Conservation (phyloP, 1,139 yeast genomes). For the Nakaseomyces kungkrabaensis region DNA sequence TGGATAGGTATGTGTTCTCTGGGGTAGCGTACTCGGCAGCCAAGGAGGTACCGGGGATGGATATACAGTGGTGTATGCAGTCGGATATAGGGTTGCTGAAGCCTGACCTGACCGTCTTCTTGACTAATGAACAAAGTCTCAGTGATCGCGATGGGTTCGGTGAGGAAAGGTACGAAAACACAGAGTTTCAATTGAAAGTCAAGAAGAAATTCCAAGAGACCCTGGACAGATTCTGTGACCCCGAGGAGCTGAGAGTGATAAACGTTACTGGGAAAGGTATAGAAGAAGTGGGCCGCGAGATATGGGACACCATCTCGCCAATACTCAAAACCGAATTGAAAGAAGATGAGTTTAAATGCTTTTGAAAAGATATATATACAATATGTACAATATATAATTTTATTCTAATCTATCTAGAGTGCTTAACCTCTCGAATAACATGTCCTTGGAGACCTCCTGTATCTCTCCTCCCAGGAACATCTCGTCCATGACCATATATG, state of each 20-base stretch:
- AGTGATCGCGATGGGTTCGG: slow-evolving; percentile 73
- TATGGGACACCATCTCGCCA: slow-evolving; percentile 8
- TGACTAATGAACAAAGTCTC: slow-evolving; percentile 50
- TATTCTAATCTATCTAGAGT: slow-evolving; percentile 39
- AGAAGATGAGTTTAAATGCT: slow-evolving; percentile 5
- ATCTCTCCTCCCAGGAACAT: slow-evolving; percentile 71
- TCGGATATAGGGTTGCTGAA: slow-evolving; percentile 81
- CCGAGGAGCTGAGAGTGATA: slow-evolving; percentile 28
- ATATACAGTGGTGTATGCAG: slow-evolving; percentile 60
- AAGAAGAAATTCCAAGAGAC: slow-evolving; percentile 39
- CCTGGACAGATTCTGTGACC: background rate
- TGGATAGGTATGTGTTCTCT: slow-evolving; percentile 85
- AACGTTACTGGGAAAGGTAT: slow-evolving; percentile 54
- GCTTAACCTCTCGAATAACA: slow-evolving; percentile 44
- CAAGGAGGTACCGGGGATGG: slow-evolving; percentile 43
- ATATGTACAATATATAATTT: background rate
- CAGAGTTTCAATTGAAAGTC: slow-evolving; percentile 63
- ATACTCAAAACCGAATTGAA: background rate
- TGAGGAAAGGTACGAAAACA: slow-evolving; percentile 76
- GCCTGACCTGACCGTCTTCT: slow-evolving; percentile 77
- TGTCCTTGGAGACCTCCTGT: slow-evolving; percentile 57
- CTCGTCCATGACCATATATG: slow-evolving; percentile 64
- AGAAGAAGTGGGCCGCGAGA: slow-evolving; percentile 39
- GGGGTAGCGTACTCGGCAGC: slow-evolving; percentile 91
- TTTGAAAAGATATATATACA: slow-evolving; percentile 2